Evolutionary conservation across 1,284 basidiomycete genomes (phyloP).

Genomic region (Apiotrichum brassicae): DNA sequence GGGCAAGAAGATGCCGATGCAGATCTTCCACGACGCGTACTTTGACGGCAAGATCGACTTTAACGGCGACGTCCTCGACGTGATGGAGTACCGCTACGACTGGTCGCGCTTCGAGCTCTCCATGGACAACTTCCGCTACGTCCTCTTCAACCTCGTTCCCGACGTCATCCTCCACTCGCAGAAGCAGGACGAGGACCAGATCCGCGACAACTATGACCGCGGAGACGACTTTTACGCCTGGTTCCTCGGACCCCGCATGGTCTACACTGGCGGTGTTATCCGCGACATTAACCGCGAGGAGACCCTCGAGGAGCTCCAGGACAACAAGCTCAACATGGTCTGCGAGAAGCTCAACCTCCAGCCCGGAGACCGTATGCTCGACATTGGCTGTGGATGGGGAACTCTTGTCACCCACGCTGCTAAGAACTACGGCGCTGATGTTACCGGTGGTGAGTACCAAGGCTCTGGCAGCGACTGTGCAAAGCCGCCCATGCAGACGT

Average conservation of each 20-base stretch:
- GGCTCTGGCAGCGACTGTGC: too few relatives aligned
- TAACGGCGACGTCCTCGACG: constrained; percentile 92
- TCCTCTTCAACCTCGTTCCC: constrained; percentile 79
- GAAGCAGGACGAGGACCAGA: constrained; percentile 89
- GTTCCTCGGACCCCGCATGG: constrained; percentile 52
- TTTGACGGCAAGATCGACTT: constrained; percentile 96
- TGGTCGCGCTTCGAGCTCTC: constrained; percentile 78
- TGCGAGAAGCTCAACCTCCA: constrained; percentile 91
- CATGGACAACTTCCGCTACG: constrained; percentile 76
- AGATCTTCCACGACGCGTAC: constrained; percentile 94
- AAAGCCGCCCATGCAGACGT: too few relatives aligned
- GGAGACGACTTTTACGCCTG: constrained; percentile 92
- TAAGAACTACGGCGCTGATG: constrained; percentile 94
- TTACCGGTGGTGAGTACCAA: constrained; percentile 58
- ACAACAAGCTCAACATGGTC: constrained; percentile 94
- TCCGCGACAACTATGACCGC: constrained; percentile 94
- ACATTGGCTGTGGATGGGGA: constrained; percentile 97
- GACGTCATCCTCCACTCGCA: constrained; percentile 89
- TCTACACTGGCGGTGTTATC: constrained; percentile 93
- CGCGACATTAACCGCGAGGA: constrained; percentile 67
- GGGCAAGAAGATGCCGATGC: constrained; percentile 89
- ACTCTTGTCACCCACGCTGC: constrained; percentile 90
- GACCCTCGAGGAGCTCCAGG: constrained; percentile 91
- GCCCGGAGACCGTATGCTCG: constrained; percentile 72
- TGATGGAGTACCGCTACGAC: constrained; percentile 91